These are phyloP conservation scores for Dioscorea zingiberensis DNA, from an alignment of 106 monocot genomes.

Conservation along the genomic window DNA sequence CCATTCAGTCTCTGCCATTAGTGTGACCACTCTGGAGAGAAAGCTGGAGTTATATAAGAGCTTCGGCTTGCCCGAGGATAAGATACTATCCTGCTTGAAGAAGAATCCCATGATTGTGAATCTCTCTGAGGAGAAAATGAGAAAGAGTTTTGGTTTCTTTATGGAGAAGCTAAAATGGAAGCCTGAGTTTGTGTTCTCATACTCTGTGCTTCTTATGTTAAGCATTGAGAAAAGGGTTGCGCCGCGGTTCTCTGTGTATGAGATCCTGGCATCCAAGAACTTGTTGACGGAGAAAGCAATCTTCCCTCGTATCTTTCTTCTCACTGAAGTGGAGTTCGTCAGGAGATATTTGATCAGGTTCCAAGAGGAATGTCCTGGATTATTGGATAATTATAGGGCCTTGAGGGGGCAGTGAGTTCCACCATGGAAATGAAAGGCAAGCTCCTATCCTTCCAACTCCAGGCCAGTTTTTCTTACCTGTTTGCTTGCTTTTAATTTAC, in stretches of 20 bases:
- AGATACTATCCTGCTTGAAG: constrained; percentile 29
- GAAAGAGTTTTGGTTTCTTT: constrained; percentile 17
- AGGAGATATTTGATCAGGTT: constrained; percentile 25
- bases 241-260: constrained; percentile 36
- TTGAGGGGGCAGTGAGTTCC: background rate
- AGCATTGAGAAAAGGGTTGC: constrained; percentile 39
- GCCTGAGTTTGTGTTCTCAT: background rate
- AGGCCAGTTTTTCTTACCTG: no score
- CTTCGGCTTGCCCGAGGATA: constrained; percentile 28
- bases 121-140: constrained; percentile 13
- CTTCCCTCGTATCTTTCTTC: constrained; percentile 1
- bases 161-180: constrained; percentile 9
- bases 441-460: no score
- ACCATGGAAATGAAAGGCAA: background rate
- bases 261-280: constrained; percentile 7
- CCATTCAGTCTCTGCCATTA: constrained; percentile 9
- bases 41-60: constrained; percentile 21
- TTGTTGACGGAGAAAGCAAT: background rate
- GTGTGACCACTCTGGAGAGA: constrained; percentile 2
- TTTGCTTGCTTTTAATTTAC: no score
- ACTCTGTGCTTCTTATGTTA: constrained; percentile 7
- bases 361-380: constrained; percentile 15
- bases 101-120: background rate
- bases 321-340: constrained; percentile 9
- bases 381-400: constrained; percentile 18